Conservation (phyloP, 306 rosid genomes). For the Vigna trinervia region DNA sequence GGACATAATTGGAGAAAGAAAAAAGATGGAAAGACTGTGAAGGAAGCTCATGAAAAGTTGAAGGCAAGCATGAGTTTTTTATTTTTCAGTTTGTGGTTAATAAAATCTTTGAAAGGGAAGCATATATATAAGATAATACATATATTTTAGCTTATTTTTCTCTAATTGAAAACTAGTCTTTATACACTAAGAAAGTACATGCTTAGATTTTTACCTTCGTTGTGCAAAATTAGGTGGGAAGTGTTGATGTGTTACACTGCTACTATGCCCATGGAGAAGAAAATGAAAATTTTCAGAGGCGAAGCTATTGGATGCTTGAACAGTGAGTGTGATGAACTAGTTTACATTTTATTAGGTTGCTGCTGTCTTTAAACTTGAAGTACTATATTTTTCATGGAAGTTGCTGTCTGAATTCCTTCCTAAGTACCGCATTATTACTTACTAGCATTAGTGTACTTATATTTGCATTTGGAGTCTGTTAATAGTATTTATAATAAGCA, state of each 20-base stretch:
- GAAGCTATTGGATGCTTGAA: conserved; percentile 96
- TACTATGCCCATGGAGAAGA: conserved; percentile 97
- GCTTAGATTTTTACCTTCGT: conserved; percentile 48
- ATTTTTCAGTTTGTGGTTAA: conserved; percentile 26
- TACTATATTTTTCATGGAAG: conserved; percentile 14
- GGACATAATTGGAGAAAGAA: conserved; percentile 96
- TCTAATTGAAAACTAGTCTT: conserved; percentile 27
- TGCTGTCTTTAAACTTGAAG: conserved; percentile 32
- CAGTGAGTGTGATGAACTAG: conserved; percentile 61
- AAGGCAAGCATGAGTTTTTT: conserved; percentile 59
- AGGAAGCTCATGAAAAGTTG: conserved; percentile 92
- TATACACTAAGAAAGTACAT: conserved; percentile 19
- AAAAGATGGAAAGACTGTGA: conserved; percentile 90
- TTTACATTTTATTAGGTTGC: conserved; percentile 24
- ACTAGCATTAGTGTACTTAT: conserved; percentile 10
- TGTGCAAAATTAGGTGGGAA: conserved; percentile 77
- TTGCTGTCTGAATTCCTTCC: conserved; percentile 17
- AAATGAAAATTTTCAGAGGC: conserved; percentile 86
- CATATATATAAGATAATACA: conserved; percentile 2
- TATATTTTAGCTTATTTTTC: conserved; percentile 18
- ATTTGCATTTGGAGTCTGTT: neutral
- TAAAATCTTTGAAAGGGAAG: conserved; percentile 12
- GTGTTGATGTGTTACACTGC: conserved; percentile 85
- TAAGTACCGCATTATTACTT: conserved; percentile 28
- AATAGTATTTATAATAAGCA: neutral